phyloP scores from a whole-genome alignment of 1,139 yeast species.

The Arxiozyma heterogenica region DNA sequence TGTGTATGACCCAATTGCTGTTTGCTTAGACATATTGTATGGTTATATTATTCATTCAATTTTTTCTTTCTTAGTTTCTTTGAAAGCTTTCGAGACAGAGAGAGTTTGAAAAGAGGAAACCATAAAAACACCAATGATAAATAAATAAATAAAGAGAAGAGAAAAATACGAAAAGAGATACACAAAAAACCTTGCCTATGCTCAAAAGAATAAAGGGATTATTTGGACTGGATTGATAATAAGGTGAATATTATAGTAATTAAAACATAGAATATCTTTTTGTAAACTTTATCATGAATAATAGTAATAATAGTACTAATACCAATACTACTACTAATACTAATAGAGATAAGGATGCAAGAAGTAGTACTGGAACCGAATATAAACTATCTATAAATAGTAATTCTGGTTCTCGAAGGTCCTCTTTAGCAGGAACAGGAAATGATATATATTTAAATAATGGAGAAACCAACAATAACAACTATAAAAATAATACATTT shows the following conservation, averaged over 20 bases:
- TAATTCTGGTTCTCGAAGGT: slow-evolving; percentile 29
- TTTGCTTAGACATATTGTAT: no score
- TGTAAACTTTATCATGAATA: neutral
- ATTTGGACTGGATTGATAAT: neutral
- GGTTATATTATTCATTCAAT: no score
- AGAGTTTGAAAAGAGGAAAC: no score
- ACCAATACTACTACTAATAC: neutral
- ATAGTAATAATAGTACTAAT: neutral
- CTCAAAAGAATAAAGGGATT: neutral
- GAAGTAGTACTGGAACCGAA: slow-evolving; percentile 17
- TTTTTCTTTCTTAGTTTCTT: no score
- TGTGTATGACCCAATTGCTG: no score
- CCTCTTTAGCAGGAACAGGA: slow-evolving; percentile 21
- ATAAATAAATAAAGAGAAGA: no score
- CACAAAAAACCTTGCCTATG: no score
- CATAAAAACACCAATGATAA: no score
- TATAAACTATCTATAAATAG: slow-evolving; percentile 28
- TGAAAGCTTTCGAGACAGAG: no score
- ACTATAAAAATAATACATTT: neutral
- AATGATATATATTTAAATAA: slow-evolving; percentile 6
- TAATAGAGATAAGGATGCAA: neutral
- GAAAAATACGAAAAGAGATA: no score
- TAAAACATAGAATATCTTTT: no score
- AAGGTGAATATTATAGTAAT: no score
- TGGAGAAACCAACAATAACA: neutral